A percentile compares a stretch with the other conserved stretches of the same genome.
Conservation (phyloP, 2,329 filamentous ascomycete species). For the Triangularia verruculosa region DNA sequence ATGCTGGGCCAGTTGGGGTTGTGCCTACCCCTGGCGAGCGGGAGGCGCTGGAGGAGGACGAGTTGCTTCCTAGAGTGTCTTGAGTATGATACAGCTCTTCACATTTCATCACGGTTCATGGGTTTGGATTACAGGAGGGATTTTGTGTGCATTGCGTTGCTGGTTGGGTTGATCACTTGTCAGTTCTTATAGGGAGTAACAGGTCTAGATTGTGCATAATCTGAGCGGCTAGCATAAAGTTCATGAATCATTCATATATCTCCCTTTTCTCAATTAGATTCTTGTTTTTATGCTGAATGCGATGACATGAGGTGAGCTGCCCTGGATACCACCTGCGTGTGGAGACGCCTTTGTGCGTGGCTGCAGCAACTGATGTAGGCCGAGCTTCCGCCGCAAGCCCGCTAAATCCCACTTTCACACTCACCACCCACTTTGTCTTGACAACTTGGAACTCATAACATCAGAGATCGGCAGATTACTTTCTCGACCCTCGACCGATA, state of each 20-base stretch:
- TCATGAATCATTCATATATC: neutral
- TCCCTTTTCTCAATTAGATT: neutral
- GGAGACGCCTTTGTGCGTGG: neutral
- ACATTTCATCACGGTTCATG: neutral
- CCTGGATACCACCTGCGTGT: neutral
- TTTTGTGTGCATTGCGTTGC: neutral
- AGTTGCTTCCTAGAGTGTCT: constrained; percentile 21
- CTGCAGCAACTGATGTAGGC: neutral
- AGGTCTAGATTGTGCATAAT: neutral
- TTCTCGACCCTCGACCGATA: neutral
- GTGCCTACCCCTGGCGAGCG: constrained; percentile 3
- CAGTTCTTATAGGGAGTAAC: neutral
- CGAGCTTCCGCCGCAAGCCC: neutral
- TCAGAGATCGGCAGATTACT: neutral
- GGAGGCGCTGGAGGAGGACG: constrained; percentile 26
- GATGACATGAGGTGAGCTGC: neutral
- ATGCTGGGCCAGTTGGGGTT: constrained; percentile 8
- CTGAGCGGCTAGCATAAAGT: neutral
- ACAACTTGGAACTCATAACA: neutral
- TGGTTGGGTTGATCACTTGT: neutral
- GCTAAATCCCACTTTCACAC: neutral
- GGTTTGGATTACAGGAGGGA: neutral
- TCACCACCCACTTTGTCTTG: neutral
- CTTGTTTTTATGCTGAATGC: neutral
- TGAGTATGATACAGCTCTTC: neutral